phyloP scores from a whole-genome alignment of 179 eudicot species.

The Beta macrorhiza region DNA sequence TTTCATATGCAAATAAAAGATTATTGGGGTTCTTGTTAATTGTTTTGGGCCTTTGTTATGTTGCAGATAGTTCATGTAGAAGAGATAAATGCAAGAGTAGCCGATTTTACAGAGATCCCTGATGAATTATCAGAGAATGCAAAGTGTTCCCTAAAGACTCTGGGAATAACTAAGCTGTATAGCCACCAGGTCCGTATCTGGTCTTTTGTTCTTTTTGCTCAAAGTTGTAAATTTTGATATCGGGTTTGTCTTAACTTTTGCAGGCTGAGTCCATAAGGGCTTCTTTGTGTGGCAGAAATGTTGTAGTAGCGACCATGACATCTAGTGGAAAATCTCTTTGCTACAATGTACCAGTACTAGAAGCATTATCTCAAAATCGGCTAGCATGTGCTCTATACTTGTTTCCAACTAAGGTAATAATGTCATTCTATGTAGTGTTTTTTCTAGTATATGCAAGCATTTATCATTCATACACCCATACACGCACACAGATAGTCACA shows the following conservation, averaged over 20 bases:
- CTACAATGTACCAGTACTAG: conserved; percentile 90
- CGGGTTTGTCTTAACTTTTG: conserved; percentile 21
- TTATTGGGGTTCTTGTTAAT: neutral
- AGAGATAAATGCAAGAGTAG: conserved; percentile 62
- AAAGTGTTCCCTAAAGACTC: conserved; percentile 50
- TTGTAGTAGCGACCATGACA: conserved; percentile 89
- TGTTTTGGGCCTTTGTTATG: conserved; percentile 4
- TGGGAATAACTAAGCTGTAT: conserved; percentile 75
- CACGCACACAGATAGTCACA: neutral
- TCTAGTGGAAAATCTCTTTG: conserved; percentile 99
- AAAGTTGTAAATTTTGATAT: neutral
- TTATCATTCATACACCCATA: neutral
- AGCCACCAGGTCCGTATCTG: conserved; percentile 73
- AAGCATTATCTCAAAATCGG: conserved; percentile 61
- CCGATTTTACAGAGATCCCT: conserved; percentile 68
- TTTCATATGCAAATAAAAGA: no score
- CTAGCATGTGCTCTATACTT: conserved; percentile 83
- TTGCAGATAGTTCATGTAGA: conserved; percentile 85
- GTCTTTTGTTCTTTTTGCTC: conserved; percentile 3
- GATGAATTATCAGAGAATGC: conserved; percentile 58
- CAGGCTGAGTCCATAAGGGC: conserved; percentile 84
- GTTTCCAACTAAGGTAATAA: conserved; percentile 90
- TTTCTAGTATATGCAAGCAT: neutral
- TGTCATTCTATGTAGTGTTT: neutral
- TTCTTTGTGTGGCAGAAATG: conserved; percentile 79